Evolutionary conservation across 257 asterid genomes (phyloP).

Genomic region (Cordia subcordata): DNA sequence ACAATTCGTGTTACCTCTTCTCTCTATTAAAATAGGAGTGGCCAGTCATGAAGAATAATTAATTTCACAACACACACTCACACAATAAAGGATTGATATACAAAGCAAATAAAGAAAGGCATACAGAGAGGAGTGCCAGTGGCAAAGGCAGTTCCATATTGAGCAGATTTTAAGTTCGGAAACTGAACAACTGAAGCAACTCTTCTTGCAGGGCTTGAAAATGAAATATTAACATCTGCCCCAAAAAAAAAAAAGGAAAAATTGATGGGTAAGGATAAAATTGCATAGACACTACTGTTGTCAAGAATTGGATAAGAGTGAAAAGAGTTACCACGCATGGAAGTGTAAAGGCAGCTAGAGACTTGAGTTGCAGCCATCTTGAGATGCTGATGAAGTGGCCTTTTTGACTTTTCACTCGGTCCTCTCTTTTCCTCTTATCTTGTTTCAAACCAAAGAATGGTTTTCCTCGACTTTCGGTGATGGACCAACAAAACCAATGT

Average conservation of each 20-base stretch:
- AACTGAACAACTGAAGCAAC: constrained; percentile 12
- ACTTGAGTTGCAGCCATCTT: constrained; percentile 33
- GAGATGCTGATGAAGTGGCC: background rate
- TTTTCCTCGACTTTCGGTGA: background rate
- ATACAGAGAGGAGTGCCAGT: constrained; percentile 40
- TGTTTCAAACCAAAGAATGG: background rate
- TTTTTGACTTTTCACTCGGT: background rate
- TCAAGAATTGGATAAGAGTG: background rate
- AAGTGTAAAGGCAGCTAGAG: constrained; percentile 29
- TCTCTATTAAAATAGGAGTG: too few relatives aligned
- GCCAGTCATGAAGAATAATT: background rate
- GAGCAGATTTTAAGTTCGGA: constrained; percentile 6
- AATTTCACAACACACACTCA: background rate
- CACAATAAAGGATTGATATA: background rate
- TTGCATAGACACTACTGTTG: background rate
- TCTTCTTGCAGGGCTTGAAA: constrained; percentile 13
- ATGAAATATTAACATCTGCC: constrained; percentile 21
- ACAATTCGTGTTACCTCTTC: background rate
- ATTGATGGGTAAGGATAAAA: too few relatives aligned
- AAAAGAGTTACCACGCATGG: constrained; percentile 22
- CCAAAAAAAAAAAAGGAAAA: background rate
- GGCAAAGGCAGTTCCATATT: constrained; percentile 27
- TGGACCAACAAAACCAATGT: background rate
- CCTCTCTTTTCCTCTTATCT: constrained; percentile 8
- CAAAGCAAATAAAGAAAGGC: background rate